Base-by-base conservation (phyloP, 805 yeast species). In the Wickerhamomyces canadensis region DNA sequence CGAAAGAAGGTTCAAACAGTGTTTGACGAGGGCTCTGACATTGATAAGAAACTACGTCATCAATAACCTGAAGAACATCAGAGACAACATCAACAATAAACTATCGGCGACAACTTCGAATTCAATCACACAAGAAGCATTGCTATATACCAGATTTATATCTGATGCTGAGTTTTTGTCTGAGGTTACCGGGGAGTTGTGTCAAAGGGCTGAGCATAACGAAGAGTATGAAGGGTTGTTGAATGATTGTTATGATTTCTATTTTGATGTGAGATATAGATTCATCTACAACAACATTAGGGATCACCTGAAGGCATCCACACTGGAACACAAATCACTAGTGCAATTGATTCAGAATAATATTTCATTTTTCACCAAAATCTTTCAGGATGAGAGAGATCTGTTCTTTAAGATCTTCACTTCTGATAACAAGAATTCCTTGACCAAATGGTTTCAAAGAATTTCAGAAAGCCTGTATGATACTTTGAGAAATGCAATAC, bases 391-490 rank as follows among this genome's bases (percentile, higher is more conserved):
- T 39, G 97, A 88, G 52, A 67, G 65, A 47, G 64, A 62, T 0
- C 57, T 86, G 6, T 88, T 83, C 55, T 61, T 60, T 27, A 60
- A 63, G 28, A 69, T 81, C 25, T 83, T 85, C 53, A 60, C 57
- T 34, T 52, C 44, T 4, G 61, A 67, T 37, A 27, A 60, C 61
- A 71, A 52, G 40, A 33, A 41, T 21, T 51, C 52, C 17, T 55
- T 84, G 33, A 71, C 73, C 38, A 59, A 62, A 6, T 86, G 85
- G 78, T 72, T 84, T 42, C 74, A 71, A 32, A 69, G 67, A 18
- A 49, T 87, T 4, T 66, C 85, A 23, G 96, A 87, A 26, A 93
- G 96, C 0, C 61, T 89, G 19, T 84, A 88, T 50, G 91, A 84
- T 45, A 58, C 68, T 3, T 56, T 86, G 25, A 69, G 96, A 44